Base-by-base conservation (phyloP, 2,329 filamentous ascomycete species). In the Zelopaecilomyces penicillatus region DNA sequence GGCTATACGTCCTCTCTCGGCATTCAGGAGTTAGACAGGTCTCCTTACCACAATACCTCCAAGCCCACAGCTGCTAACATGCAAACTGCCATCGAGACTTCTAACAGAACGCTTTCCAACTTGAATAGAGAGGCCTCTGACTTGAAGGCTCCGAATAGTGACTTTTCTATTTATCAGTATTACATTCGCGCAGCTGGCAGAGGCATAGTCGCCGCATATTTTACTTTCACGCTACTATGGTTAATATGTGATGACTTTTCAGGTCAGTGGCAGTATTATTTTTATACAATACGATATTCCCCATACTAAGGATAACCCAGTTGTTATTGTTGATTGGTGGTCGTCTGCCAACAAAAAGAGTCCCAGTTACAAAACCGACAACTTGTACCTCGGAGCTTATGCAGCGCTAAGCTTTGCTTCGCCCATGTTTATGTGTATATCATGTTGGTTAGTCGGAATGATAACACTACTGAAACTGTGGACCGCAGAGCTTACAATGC, bases 321-420 rank as follows among this genome's bases (percentile, higher is more conserved):
- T 34, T 9, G 32, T 34, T 34, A 3, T 34, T 9, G 41, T 47
- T 36, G 44, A 47, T n/a, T 47, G 42, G 42, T 47, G 45, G 45
- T 47, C 45, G 5, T 37, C 42, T 27, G 42, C 45, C 37, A 47
- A 47, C 41, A 34, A n/a, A 9, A 6, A 27, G 45, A 47, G 30
- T 42, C 41, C 7, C 12, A 12, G 32, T 12, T 35, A 47, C 30
- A 44, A 44, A n/a, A 31, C 40, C 26, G 39, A 41, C 3, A 39
- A 42, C 37, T 34, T 47, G 32, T 47, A 47, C 32, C 26, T 47
- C 6, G 42, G 45, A 19, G 19, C 44, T 5, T 47, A 47, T 26
- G 37, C 10, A 5, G 33, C 38, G 5, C 37, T 47, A 26, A 42
- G 41, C 38, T n/a, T 47, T 7, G 28, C 40, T 4, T 37, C 41